phyloP scores from a whole-genome alignment of 495 filamentous ascomycete genomes.

The Articulospora tetracladia region DNA sequence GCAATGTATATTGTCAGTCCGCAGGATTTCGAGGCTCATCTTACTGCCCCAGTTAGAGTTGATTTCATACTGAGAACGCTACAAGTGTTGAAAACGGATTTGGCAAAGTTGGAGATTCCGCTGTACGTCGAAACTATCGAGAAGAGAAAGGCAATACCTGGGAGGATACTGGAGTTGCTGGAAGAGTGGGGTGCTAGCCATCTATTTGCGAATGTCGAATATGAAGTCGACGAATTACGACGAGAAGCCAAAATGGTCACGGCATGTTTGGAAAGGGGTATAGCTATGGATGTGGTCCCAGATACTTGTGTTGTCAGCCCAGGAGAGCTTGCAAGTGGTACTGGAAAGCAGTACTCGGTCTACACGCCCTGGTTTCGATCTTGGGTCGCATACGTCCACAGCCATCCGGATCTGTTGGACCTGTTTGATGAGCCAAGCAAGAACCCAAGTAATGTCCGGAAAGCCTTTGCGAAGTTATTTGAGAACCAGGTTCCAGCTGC shows the following conservation, averaged over 20 bases:
- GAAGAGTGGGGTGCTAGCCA: slow-evolving; percentile 72
- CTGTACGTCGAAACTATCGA: slow-evolving; percentile 70
- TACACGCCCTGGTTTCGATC: slow-evolving; percentile 78
- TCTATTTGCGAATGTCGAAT: slow-evolving; percentile 68
- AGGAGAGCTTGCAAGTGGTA: slow-evolving; percentile 56
- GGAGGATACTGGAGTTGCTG: slow-evolving; percentile 64
- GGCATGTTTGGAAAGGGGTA: slow-evolving; percentile 52
- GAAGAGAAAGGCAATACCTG: slow-evolving; percentile 58
- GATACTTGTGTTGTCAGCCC: slow-evolving; percentile 83
- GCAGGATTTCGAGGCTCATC: slow-evolving; percentile 81
- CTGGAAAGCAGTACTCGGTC: slow-evolving; percentile 76
- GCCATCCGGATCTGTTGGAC: slow-evolving; percentile 61
- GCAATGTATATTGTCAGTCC: slow-evolving; percentile 78
- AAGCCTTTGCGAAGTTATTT: slow-evolving; percentile 58
- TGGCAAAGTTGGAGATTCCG: slow-evolving; percentile 72
- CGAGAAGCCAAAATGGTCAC: slow-evolving; percentile 66
- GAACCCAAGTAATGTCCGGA: slow-evolving; percentile 55
- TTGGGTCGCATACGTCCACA: slow-evolving; percentile 70
- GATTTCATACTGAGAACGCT: slow-evolving; percentile 77
- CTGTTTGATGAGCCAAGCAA: slow-evolving; percentile 51
- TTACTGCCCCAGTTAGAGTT: slow-evolving; percentile 66
- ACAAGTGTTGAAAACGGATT: slow-evolving; percentile 57
- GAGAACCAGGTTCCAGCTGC: slow-evolving; percentile 55
- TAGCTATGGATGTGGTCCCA: slow-evolving; percentile 62
- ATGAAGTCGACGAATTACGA: slow-evolving; percentile 74